phyloP scores from a whole-genome alignment of 108 stramenopile genomes.

The Pseudonitzschia delicatissima region DNA sequence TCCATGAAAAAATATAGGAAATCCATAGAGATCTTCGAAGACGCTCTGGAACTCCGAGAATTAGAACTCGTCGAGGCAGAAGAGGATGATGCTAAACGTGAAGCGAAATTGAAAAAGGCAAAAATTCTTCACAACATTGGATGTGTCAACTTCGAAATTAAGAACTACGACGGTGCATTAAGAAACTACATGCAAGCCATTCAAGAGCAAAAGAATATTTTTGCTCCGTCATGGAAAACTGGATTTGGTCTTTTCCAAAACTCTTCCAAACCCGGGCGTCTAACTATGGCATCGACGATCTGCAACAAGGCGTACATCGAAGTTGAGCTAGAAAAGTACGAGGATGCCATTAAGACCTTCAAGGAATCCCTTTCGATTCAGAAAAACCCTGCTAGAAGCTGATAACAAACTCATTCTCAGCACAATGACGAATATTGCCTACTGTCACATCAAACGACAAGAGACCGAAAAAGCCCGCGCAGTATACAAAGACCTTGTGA shows the following conservation, averaged over 20 bases:
- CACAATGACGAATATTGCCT: conserved; percentile 59
- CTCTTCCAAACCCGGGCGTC: conserved; percentile 44
- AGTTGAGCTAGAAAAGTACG: conserved; percentile 40
- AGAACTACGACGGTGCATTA: conserved; percentile 40
- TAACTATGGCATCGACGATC: conserved; percentile 61
- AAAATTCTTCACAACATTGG: conserved; percentile 68
- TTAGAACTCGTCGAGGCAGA: conserved; percentile 32
- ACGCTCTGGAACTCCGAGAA: conserved; percentile 47
- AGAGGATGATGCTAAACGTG: conserved; percentile 20
- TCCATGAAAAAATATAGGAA: conserved; percentile 58
- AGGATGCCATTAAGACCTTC: conserved; percentile 40
- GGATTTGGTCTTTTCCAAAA: conserved; percentile 28
- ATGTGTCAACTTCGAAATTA: conserved; percentile 57
- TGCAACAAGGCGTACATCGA: conserved; percentile 65
- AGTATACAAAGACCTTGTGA: conserved; percentile 35
- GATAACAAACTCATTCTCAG: conserved; percentile 53
- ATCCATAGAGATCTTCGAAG: conserved; percentile 42
- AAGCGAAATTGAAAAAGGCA: conserved; percentile 50
- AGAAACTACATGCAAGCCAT: conserved; percentile 46
- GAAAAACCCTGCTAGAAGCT: conserved; percentile 37
- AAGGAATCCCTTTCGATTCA: conserved; percentile 53
- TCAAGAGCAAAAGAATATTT: conserved; percentile 42
- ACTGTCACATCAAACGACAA: conserved; percentile 29
- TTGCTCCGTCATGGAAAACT: conserved; percentile 27
- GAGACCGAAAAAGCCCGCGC: conserved; percentile 35